Base-by-base conservation (phyloP, 768 basidiomycete species). In the Roridomyces roridus region DNA sequence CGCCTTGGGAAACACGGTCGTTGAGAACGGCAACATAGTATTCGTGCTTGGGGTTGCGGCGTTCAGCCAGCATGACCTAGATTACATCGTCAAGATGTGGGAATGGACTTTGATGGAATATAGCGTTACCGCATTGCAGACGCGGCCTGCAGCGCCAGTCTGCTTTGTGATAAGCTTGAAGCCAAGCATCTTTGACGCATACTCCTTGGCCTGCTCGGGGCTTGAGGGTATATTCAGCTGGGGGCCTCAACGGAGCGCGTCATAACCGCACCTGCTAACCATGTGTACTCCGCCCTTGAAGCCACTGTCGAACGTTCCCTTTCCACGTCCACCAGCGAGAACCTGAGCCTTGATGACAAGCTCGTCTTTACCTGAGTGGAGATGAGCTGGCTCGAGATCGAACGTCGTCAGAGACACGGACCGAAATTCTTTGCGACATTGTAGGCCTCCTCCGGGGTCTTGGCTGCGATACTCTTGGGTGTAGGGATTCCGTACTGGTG, bases 271-370 rank as follows among this genome's bases (percentile, higher is more conserved):
- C 96, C 84, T 91, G 70, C 92, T 83, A 50, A 98, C 84, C 82
- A 92, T 85, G 71, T 98, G 96, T 6, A 99, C 97, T 76, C 97
- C 97, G 54, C 97, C 97, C 74, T 98, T 90, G 73, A 98, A 87
- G 17, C 97, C 97, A 71, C 85, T 94, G 77, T 94, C 87, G 67
- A 99, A 99, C 66, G 89, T 89, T 35, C 97, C 97, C 83, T 98
- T 98, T 66, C 97, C 97, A 69, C 97, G 88, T 61, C 97, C 97
- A 67, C 97, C 97, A 62, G 97, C 97, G 51, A 99, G 89, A 7
- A 99, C 97, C 73, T 99, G 97, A 35, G 97, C 97, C 77, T 98
- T 98, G 76, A 99, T 96, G 29, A 99, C 96, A 48, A 96, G 87
- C 60, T 85, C 84, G 51, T 89, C 80, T 28, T 80, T 79, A 59